Evolutionary conservation across 176 grass and related monocot species (phyloP), one percentile per base, ranked within the genome.

Genomic region (Saccharum officinarum): DNA sequence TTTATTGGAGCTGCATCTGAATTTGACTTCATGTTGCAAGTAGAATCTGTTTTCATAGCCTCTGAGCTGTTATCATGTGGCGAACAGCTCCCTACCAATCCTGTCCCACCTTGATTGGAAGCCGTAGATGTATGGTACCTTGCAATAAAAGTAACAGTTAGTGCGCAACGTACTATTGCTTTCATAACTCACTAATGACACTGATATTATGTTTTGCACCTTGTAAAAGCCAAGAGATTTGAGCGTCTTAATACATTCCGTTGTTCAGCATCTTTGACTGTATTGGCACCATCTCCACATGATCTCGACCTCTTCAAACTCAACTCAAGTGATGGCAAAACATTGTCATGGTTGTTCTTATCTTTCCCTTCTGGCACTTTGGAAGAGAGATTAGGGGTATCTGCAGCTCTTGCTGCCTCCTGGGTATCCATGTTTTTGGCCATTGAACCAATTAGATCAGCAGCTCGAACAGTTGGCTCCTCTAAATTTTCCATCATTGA

Each of bases 151-250:
- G 46, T 63, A 92, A 90, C 67, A 86, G 86, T 98, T 89, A 98
- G 88, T 82, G 92, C 64, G 85, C 82, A 87, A 88, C 17, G 67
- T 83, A 82, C 28, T 54, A 37, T 25, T 78, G 44, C 71, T 82
- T 49, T 80, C 82, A 76, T 67, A 79, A 81, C 86, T 85, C 64
- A 39, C 41, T 28, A 71, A 79, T 60, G 44, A 88, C 85, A 92
- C 70, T 85, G 87, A 92, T 95, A 85, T 97, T 86, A 86, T 88
- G 75, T 88, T 91, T 91, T 90, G 77, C 85, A 98, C 95, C 95
- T 95, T 3, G 87, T 87, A 78, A 98, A 93, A 72, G 89, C 92
- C 2, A 91, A 97, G 6, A 71, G 67, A 55, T 95, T 76, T 15
- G 95, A 98, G 18, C 87, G 70, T 90, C 84, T 93, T 40, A 95